These are phyloP conservation scores for Peronospora tabacina DNA, from an alignment of 352 stramenopile genomes.

Conservation along the genomic window DNA sequence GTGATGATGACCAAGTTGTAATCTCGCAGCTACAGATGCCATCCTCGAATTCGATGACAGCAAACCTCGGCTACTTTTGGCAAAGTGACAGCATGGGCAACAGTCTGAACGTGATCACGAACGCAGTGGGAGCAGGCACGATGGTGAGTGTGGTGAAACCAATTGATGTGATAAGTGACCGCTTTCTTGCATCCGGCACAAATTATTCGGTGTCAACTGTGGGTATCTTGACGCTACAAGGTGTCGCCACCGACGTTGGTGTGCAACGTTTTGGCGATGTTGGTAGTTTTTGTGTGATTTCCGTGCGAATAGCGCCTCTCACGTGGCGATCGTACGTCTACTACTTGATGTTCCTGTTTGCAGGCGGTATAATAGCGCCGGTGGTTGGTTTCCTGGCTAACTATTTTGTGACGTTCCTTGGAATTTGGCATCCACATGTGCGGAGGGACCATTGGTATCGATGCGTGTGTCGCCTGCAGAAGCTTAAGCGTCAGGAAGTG, in stretches of 20 bases:
- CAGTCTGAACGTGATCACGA: constrained; percentile 56
- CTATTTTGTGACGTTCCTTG: constrained; percentile 73
- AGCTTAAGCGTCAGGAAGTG: constrained; percentile 66
- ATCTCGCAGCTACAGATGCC: constrained; percentile 45
- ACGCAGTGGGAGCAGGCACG: constrained; percentile 39
- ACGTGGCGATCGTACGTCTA: constrained; percentile 51
- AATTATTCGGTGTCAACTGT: constrained; percentile 27
- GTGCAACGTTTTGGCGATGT: constrained; percentile 43
- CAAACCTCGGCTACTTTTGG: constrained; percentile 61
- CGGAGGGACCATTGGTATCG: constrained; percentile 79
- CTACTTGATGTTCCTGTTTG: constrained; percentile 64
- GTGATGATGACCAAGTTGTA: constrained; percentile 26
- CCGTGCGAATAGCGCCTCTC: constrained; percentile 46
- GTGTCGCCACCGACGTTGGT: constrained; percentile 35
- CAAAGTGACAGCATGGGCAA: constrained; percentile 51
- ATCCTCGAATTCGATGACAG: constrained; percentile 38
- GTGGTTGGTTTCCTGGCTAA: constrained; percentile 57
- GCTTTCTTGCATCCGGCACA: constrained; percentile 35
- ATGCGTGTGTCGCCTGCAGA: constrained; percentile 63
- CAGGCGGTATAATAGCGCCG: constrained; percentile 63
- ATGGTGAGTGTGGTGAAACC: constrained; percentile 65
- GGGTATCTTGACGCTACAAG: constrained; percentile 44
- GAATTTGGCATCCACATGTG: constrained; percentile 78
- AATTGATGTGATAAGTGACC: constrained; percentile 44
- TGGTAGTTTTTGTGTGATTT: constrained; percentile 53